A percentile compares a stretch with the other conserved stretches of the same genome.
Conservation (phyloP, 83 land plant genomes). For the Thuja plicata region DNA sequence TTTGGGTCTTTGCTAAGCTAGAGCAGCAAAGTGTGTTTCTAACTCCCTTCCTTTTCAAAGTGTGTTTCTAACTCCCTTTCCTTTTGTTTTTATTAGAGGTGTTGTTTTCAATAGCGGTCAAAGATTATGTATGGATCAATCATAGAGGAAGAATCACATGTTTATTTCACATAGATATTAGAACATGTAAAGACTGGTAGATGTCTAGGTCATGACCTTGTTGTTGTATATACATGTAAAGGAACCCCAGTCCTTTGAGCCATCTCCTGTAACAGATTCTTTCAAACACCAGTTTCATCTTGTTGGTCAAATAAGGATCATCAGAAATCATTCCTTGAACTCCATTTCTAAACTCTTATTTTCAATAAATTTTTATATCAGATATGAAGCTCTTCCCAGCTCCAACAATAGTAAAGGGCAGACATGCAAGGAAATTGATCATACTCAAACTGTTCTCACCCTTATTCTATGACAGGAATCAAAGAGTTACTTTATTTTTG, state of each 20-base stretch:
- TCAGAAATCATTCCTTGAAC: neutral
- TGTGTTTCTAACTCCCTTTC: too few species aligned
- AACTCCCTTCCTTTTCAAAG: too few species aligned
- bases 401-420: neutral
- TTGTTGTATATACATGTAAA: conserved; percentile 8
- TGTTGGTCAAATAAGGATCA: conserved; percentile 3
- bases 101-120: too few species aligned
- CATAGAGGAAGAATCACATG: too few species aligned
- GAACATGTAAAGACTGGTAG: conserved; percentile 38
- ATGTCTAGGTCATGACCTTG: conserved; percentile 35
- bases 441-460: neutral
- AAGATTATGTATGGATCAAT: too few species aligned
- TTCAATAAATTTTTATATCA: neutral
- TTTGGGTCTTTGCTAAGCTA: too few species aligned
- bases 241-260: conserved; percentile 5
- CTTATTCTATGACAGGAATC: neutral
- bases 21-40: too few species aligned
- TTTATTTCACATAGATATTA: too few species aligned
- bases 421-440: neutral
- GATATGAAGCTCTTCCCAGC: neutral
- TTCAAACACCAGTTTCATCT: conserved; percentile 5
- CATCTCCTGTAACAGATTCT: neutral
- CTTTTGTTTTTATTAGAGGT: too few species aligned
- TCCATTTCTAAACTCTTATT: neutral
- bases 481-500: neutral